A percentile compares a stretch with the other conserved stretches of the same genome.
These are phyloP conservation scores for Colletotrichum limetticola DNA, from an alignment of 2,329 filamentous ascomycete species.

Conservation along the genomic window DNA sequence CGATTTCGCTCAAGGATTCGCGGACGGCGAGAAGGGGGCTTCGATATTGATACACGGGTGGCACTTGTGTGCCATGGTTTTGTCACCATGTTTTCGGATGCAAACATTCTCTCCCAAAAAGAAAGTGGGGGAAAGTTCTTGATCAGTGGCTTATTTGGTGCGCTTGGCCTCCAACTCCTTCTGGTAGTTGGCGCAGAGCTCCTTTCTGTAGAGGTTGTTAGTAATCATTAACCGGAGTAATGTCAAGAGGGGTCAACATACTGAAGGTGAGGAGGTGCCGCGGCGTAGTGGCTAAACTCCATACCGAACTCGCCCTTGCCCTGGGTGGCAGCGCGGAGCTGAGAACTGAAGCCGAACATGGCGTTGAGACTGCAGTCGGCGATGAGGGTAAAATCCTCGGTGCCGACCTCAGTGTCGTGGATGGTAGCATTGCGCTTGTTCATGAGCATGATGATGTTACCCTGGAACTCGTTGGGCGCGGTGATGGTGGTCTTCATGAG, in stretches of 20 bases:
- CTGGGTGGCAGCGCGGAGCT: constrained; percentile 92
- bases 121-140: not conserved
- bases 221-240: constrained; percentile 23
- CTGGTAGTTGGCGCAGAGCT: constrained; percentile 68
- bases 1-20: not conserved
- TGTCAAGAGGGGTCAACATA: constrained; percentile 57
- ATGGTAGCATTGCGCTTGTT: constrained; percentile 98
- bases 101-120: not conserved
- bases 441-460: constrained; percentile 91
- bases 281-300: constrained; percentile 97
- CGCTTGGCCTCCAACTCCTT: constrained; percentile 68
- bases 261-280: constrained; percentile 90
- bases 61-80: constrained; percentile 14
- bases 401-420: constrained; percentile 92
- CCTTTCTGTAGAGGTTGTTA: constrained; percentile 57
- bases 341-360: constrained; percentile 97
- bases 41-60: constrained; percentile 28
- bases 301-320: constrained; percentile 99
- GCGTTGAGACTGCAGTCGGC: constrained; percentile 94
- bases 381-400: constrained; percentile 91
- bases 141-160: constrained; percentile 54
- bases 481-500: constrained; percentile 99
- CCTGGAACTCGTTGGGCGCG: constrained; percentile 96
- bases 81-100: constrained; percentile 4
- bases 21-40: not conserved